Base-by-base conservation (phyloP, 306 rosid species). In the Casuarina equisetifolia region DNA sequence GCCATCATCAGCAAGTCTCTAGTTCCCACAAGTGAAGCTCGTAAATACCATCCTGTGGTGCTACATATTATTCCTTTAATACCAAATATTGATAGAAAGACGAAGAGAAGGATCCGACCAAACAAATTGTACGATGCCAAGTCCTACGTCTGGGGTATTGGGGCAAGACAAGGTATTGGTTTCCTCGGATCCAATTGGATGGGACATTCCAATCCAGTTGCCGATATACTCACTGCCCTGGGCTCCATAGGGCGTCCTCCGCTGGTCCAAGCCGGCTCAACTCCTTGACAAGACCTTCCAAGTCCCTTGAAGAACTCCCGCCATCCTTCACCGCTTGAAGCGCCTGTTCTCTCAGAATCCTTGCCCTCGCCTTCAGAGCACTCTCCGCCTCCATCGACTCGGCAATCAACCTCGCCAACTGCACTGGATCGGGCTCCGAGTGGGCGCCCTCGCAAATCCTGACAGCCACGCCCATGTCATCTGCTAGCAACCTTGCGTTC, bases 401-500 rank as follows among this genome's bases (percentile, higher is more conserved):
- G 0, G 49, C 49, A 11, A 90, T 73, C 13, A 36, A 64, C 70
- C 78, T 68, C 15, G 84, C 90, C 81, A 90, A 42, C 32, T 84
- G 78, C 6, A 62, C 73, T 3, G 90, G 88, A 16, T 92, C 84
- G 0, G 93, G 93, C 15, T 89, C 90, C 4, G 75, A 72, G 44
- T 83, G 45, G 1, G 70, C 79, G 3, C 96, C 96, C 19, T 89
- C 89, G 3, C 92, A 89, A 12, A 79, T 84, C 42, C 50, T 76
- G 32, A 84, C 81, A 0, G 87, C 96, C 50, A 88, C 73, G 0
- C 90, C 90, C 80, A 69, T 42, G 3, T 84, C 83, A 75, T 92
- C 93, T 69, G 83, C 91, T 78, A 92, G 25, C n/a, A 90, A 32
- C 80, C 76, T 75, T 0, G 90, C 90, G 11, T 87, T 90, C 67